A percentile compares a stretch with the other conserved stretches of the same genome.
These are phyloP conservation scores for Penicillium soppii DNA, from an alignment of 495 filamentous ascomycete genomes.

Conservation along the genomic window DNA sequence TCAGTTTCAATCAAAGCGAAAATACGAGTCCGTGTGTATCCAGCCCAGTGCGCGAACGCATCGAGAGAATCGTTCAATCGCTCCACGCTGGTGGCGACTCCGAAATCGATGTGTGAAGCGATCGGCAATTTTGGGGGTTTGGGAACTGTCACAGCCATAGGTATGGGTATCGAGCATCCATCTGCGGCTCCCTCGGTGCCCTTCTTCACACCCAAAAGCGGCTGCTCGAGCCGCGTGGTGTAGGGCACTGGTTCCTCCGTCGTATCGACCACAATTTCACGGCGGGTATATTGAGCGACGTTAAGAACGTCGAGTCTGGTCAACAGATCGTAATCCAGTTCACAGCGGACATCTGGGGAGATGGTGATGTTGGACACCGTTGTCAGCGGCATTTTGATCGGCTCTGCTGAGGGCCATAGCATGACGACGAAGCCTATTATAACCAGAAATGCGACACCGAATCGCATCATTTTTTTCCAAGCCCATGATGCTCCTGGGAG, in stretches of 20 bases:
- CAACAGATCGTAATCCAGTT: constrained; percentile 32
- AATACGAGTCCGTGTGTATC: constrained; percentile 53
- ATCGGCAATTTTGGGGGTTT: constrained; percentile 33
- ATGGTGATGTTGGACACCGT: constrained; percentile 37
- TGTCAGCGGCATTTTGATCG: constrained; percentile 12
- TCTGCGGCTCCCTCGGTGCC: constrained; percentile 21
- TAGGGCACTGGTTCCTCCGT: constrained; percentile 31
- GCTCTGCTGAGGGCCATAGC: constrained; percentile 29
- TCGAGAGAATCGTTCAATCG: constrained; percentile 57
- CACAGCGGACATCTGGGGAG: constrained; percentile 31
- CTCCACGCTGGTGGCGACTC: constrained; percentile 57
- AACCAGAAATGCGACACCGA: constrained; percentile 20
- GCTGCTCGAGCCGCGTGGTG: constrained; percentile 30
- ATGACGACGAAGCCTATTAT: constrained; percentile 22
- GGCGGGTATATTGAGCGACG: constrained; percentile 40
- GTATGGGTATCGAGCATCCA: constrained; percentile 33
- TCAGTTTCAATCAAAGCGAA: constrained; percentile 56
- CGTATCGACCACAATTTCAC: constrained; percentile 38
- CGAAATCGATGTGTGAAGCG: constrained; percentile 57
- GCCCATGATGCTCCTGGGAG: constrained; percentile 33
- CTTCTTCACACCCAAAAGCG: constrained; percentile 27
- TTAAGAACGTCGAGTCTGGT: constrained; percentile 28
- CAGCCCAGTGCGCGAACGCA: constrained; percentile 61
- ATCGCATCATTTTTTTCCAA: constrained; percentile 36
- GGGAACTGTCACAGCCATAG: constrained; percentile 36